Percentiles rank a stretch among this genome's conserved stretches.
phyloP scores from a whole-genome alignment of 1,284 basidiomycete genomes.

The Apiotrichum domesticum region DNA sequence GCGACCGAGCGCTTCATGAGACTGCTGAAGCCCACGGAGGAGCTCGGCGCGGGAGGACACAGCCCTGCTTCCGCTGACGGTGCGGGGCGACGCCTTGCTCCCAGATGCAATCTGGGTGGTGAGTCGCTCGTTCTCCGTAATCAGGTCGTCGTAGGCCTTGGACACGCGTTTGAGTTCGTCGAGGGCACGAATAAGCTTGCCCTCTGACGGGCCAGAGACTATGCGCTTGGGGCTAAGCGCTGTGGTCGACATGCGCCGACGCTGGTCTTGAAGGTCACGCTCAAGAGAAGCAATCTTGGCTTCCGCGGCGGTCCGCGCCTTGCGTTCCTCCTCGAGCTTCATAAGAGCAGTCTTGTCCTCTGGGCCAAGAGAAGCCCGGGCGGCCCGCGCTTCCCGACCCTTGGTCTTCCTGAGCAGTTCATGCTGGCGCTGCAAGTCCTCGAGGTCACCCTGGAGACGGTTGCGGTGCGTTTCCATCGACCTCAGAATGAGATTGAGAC shows the following conservation, averaged over 20 bases:
- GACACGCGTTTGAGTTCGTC: conserved; percentile 31
- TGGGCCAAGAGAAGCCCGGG: conserved; percentile 29
- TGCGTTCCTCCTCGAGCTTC: conserved; percentile 35
- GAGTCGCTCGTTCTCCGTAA: conserved; percentile 28
- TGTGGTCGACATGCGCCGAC: conserved; percentile 28
- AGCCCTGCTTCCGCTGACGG: neutral
- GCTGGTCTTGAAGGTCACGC: conserved; percentile 37
- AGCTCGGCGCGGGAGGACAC: conserved; percentile 29
- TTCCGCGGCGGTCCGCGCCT: conserved; percentile 29
- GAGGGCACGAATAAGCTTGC: conserved; percentile 23
- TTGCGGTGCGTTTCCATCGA: conserved; percentile 45
- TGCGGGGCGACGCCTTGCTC: neutral
- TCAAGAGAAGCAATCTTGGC: conserved; percentile 31
- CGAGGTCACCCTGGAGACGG: conserved; percentile 71
- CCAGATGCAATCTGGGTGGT: conserved; percentile 13
- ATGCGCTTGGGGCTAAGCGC: conserved; percentile 15
- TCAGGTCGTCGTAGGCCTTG: conserved; percentile 21
- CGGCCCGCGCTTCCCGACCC: conserved; percentile 30
- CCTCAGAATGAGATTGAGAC: conserved; percentile 37
- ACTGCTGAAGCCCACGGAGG: conserved; percentile 39
- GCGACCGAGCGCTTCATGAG: conserved; percentile 37
- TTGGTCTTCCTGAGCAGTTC: conserved; percentile 63
- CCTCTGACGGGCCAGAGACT: conserved; percentile 13
- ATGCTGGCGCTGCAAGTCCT: conserved; percentile 72
- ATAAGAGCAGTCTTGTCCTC: conserved; percentile 30